Conservation (phyloP, 164 flowering plant species). For the Vitis cinerea region DNA sequence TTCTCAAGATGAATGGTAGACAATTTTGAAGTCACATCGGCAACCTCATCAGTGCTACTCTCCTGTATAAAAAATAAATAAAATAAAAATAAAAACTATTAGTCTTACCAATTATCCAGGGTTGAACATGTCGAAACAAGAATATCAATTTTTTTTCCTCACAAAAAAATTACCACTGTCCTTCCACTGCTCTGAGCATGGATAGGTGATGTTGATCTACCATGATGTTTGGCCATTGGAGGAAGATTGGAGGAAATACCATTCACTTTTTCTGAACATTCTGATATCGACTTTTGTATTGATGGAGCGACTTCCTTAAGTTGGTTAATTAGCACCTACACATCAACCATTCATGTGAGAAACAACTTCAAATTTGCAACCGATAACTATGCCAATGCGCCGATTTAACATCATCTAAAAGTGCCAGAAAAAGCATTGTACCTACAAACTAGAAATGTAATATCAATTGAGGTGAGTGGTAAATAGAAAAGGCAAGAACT, state of each 20-base stretch:
- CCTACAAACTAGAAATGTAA: no score
- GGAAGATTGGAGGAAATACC: constrained; percentile 58
- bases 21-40: constrained; percentile 64
- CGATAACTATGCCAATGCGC: not conserved
- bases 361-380: not conserved
- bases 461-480: no score
- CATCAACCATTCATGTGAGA: not conserved
- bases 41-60: constrained; percentile 50
- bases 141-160: not conserved
- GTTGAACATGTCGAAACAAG: not conserved
- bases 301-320: constrained; percentile 88
- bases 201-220: constrained; percentile 56
- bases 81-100: no score
- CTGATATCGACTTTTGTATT: constrained; percentile 78
- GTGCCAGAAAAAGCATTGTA: no score
- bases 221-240: constrained; percentile 39
- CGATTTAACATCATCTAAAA: no score
- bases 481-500: no score
- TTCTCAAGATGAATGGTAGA: constrained; percentile 77
- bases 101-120: not conserved
- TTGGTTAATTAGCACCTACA: constrained; percentile 89
- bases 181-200: constrained; percentile 82
- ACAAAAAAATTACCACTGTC: constrained; percentile 41
- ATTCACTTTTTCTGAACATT: constrained; percentile 80
- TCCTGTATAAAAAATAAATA: constrained; percentile 46